Evolutionary conservation across 2,329 filamentous ascomycete genomes (phyloP), one percentile per base, ranked within the genome.

Genomic region (Calonectria leucothoes): DNA sequence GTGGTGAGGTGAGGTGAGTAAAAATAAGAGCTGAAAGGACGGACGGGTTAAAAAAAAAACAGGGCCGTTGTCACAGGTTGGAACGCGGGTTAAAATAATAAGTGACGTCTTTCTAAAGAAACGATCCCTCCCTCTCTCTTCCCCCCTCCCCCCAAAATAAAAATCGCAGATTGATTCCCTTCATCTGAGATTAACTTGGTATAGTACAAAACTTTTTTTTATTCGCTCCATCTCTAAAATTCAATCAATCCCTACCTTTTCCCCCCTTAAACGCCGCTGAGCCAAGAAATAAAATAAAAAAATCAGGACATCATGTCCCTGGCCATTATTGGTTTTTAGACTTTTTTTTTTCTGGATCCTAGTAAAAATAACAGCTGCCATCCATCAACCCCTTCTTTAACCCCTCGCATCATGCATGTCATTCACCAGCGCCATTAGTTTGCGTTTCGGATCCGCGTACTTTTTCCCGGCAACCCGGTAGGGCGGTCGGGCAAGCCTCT

Each of bases 381-480:
- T 37, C 52, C 52, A 63, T 63, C 39, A 29, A 27, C 51, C 33
- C 33, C n/a, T 49, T 52, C 27, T 35, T 49, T 35, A 33, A 33
- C 61, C 29, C 37, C 42, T 63, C 55, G 66, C 66, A 63, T 63
- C 42, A 69, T 69, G 66, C 66, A 69, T 61, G 66, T 69, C 66
- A 69, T 69, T 45, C 66, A 49, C 39, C 39, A 39, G n/a, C 51
- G 20, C 31, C 48, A 33, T 57, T 55, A 31, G 49, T 23, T 31
- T 49, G 49, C 66, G 66, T 39, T 67, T 67, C 64, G 48, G 64
- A 31, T 67, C 45, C 64, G 31, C 39, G 45, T 52, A 33, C 45
- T 66, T 51, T 52, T 52, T 67, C 64, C 64, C 64, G 64, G 64
- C 49, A 68, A 45, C 37, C 37, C 49, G 66, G 66, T 68, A 68